Evolutionary conservation across 345 rosid species (phyloP), one percentile per base, ranked within the genome.

Genomic region (Lumnitzera racemosa): DNA sequence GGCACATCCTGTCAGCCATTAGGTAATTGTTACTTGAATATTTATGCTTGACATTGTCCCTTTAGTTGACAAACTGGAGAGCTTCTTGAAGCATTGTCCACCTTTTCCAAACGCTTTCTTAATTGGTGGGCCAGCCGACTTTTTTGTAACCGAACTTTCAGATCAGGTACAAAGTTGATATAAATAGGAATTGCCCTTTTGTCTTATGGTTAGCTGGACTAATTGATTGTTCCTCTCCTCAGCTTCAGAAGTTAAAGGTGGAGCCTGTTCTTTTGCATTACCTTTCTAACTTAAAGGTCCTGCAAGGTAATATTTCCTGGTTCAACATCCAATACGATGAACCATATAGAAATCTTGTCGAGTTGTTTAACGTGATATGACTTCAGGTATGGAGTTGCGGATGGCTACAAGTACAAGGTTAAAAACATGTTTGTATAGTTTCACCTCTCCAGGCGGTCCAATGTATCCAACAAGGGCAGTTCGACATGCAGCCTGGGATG

Each of bases 381-480:
- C 46, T 77, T 76, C 80, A 90, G 98, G 96, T 50, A 69, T 90
- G 81, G 98, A 90, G 76, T 80, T 95, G 74, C 81, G 99, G 74
- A 86, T 95, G 96, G 83, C 95, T 12, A 88, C 96, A 13, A 88
- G 96, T 71, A 95, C 98, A 51, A 83, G 98, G 75, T 65, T 95
- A 54, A 95, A 90, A 78, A 84, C 96, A 13, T 88, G 98, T 67
- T 73, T 95, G 59, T 95, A 90, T 64, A 95, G 98, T 79, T 95
- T 95, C 63, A 90, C 96, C 29, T 88, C 98, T 53, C 98, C 99
- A 0, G 96, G 99, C 14, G 99, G 96, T 61, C 98, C 96, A 47
- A 88, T 95, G 96, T 95, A 90, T 72, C 99, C 99, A 15, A 88
- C 99, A n/a, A 86, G 98, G 80, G 90, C 79, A 61, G 98, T 95